phyloP scores from a whole-genome alignment of 1,139 yeast genomes.

The Tardiomyces depauwii region DNA sequence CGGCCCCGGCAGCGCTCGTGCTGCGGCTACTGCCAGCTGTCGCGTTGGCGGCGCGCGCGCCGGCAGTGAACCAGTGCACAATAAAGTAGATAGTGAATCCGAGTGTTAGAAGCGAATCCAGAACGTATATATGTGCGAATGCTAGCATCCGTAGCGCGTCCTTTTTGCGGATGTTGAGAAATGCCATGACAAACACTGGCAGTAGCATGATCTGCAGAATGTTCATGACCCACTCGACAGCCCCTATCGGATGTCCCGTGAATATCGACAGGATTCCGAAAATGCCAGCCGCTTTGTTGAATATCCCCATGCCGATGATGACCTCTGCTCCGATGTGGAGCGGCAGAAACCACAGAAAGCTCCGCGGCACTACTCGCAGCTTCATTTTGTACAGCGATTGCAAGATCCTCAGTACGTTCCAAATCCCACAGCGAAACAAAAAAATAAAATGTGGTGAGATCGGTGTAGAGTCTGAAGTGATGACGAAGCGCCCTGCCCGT shows the following conservation, averaged over 20 bases:
- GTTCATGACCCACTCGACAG: constrained; percentile 77
- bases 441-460: too few species aligned
- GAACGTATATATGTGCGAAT: constrained; percentile 48
- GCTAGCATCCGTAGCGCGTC: constrained; percentile 43
- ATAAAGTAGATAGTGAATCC: constrained; percentile 67
- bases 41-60: constrained; percentile 22
- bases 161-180: constrained; percentile 38
- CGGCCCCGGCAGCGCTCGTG: constrained; percentile 4
- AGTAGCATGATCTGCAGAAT: constrained; percentile 50
- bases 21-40: constrained; percentile 4
- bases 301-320: constrained; percentile 62
- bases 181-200: constrained; percentile 57
- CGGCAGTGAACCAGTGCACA: constrained; percentile 58
- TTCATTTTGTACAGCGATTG: neutral
- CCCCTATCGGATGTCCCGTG: constrained; percentile 76
- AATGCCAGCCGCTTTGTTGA: constrained; percentile 83
- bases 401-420: too few species aligned
- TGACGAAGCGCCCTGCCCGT: too few species aligned
- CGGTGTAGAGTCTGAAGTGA: too few species aligned
- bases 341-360: constrained; percentile 54
- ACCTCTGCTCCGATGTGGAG: constrained; percentile 82
- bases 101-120: constrained; percentile 58
- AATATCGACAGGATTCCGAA: constrained; percentile 79
- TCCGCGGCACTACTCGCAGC: constrained; percentile 15
- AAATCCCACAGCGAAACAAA: too few species aligned